phyloP scores from a whole-genome alignment of 140 eudicot species.

The Flaveria floridana region DNA sequence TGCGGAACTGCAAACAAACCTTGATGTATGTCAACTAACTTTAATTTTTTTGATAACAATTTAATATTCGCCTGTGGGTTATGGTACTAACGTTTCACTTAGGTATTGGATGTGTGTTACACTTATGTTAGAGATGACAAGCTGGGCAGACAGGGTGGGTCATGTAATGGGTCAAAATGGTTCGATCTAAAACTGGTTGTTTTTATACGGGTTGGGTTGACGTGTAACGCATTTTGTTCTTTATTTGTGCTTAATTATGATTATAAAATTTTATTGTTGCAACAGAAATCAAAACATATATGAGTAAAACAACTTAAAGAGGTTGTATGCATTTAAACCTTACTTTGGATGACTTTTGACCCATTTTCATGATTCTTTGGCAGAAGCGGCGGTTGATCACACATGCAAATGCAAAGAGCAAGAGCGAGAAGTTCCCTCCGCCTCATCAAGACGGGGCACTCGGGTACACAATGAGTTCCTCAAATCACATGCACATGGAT shows the following conservation, averaged over 20 bases:
- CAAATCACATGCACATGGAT: conserved; percentile 59
- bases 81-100: neutral
- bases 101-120: neutral
- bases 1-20: conserved; percentile 72
- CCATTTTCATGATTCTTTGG: conserved; percentile 3
- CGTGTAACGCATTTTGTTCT: neutral
- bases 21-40: conserved; percentile 58
- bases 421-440: conserved; percentile 82
- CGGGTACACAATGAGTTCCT: conserved; percentile 60
- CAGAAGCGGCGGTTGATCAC: conserved; percentile 71
- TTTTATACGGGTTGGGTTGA: neutral
- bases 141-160: neutral
- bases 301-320: neutral
- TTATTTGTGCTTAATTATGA: neutral
- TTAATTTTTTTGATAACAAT: neutral
- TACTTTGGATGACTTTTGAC: neutral
- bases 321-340: neutral
- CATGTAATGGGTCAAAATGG: conserved; percentile 5
- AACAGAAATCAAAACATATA: neutral
- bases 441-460: conserved; percentile 76
- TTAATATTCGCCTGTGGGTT: neutral
- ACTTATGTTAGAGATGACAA: neutral
- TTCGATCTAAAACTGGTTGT: neutral
- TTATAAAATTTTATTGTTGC: too few species aligned
- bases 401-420: conserved; percentile 81